These are phyloP conservation scores for Candolleomyces efflorescens DNA, from an alignment of 768 basidiomycete genomes.

Conservation along the genomic window DNA sequence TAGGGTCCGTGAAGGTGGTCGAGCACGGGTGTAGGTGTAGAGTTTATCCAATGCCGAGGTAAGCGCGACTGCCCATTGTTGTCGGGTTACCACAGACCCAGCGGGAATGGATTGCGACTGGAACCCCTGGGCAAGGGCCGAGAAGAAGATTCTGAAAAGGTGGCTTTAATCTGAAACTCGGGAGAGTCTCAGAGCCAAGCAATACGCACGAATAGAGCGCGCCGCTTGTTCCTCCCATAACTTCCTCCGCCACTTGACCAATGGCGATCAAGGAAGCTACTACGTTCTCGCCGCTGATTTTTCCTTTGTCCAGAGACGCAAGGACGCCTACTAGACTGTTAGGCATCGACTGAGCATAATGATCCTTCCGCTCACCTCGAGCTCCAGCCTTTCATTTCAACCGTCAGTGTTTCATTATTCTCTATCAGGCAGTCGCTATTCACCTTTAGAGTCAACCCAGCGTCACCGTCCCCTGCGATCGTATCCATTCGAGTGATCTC, in stretches of 20 bases:
- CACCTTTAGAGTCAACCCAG: conserved; percentile 50
- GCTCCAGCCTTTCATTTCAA: conserved; percentile 52
- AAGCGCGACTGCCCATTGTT: conserved; percentile 61
- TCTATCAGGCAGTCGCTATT: background rate
- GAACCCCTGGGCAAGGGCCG: conserved; percentile 75
- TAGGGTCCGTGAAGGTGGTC: conserved; percentile 86
- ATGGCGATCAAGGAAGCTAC: conserved; percentile 62
- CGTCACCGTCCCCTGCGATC: conserved; percentile 86
- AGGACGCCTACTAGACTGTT: conserved; percentile 48
- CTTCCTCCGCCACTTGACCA: conserved; percentile 71
- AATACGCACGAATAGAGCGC: conserved; percentile 80
- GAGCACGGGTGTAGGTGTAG: conserved; percentile 83
- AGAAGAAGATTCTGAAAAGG: conserved; percentile 77
- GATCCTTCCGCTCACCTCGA: conserved; percentile 38
- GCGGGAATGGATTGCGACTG: conserved; percentile 31
- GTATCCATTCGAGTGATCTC: conserved; percentile 91
- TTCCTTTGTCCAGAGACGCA: conserved; percentile 48
- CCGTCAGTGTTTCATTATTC: background rate
- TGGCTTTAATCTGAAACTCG: background rate
- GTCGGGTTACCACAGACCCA: conserved; percentile 34
- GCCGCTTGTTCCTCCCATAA: conserved; percentile 91
- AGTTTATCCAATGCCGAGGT: conserved; percentile 53
- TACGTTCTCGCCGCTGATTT: conserved; percentile 60
- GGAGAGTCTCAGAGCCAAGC: background rate
- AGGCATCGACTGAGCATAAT: background rate